Evolutionary conservation across 495 filamentous ascomycete genomes (phyloP).

Genomic region (Cudoniella acicularis): DNA sequence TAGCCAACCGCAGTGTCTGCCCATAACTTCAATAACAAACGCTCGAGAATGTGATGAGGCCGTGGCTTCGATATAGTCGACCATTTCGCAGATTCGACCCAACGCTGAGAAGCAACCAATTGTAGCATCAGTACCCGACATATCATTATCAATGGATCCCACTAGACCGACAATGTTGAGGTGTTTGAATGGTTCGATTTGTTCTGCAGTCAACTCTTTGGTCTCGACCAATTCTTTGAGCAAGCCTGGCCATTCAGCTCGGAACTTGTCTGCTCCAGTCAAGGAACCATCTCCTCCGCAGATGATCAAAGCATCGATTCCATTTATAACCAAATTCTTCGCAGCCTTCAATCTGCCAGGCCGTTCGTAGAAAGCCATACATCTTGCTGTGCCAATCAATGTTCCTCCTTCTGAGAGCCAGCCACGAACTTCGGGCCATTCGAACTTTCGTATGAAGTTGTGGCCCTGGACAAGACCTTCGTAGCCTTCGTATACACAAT

Average conservation of each 20-base stretch:
- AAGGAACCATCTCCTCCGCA: conserved; percentile 97
- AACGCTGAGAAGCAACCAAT: conserved; percentile 96
- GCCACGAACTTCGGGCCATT: conserved; percentile 94
- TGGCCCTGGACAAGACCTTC: conserved; percentile 91
- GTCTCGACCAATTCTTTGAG: conserved; percentile 74
- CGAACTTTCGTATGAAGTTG: conserved; percentile 78
- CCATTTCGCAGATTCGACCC: conserved; percentile 84
- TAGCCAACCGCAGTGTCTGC: conserved; percentile 97
- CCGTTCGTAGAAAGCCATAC: conserved; percentile 84
- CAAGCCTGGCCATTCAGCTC: conserved; percentile 84
- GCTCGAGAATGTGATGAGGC: conserved; percentile 95
- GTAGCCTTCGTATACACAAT: conserved; percentile 91
- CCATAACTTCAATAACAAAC: conserved; percentile 99
- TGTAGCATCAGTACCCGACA: conserved; percentile 94
- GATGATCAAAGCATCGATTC: conserved; percentile 94
- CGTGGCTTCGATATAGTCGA: conserved; percentile 96
- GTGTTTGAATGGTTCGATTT: conserved; percentile 68
- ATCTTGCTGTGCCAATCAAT: conserved; percentile 91
- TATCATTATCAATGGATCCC: conserved; percentile 97
- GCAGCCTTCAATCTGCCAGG: conserved; percentile 76
- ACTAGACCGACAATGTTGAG: conserved; percentile 96
- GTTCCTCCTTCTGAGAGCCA: conserved; percentile 94
- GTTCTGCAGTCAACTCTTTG: conserved; percentile 62
- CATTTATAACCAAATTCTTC: conserved; percentile 87
- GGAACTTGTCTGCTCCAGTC: conserved; percentile 93